Conservation (phyloP, 345 rosid genomes). For the Moringa oleifera region DNA sequence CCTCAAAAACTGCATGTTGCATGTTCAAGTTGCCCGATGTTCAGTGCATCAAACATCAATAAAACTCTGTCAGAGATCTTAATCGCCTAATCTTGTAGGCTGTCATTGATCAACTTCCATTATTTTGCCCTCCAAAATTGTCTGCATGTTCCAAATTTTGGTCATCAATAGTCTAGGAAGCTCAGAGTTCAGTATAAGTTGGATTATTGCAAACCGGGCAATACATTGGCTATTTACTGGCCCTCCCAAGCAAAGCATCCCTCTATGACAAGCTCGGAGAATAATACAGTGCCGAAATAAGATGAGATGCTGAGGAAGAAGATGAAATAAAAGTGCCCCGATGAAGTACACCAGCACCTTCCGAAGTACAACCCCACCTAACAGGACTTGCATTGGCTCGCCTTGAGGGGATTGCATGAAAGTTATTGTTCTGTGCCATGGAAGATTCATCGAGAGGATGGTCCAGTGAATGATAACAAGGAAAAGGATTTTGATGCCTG, state of each 20-base stretch:
- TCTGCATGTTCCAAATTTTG: conserved; percentile 10
- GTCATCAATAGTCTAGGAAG: conserved; percentile 8
- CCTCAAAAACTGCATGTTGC: conserved; percentile 23
- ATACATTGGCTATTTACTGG: conserved; percentile 1
- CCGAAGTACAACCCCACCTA: conserved; percentile 36
- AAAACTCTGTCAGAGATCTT: conserved; percentile 22
- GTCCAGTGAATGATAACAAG: conserved; percentile 34
- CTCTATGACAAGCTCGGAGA: conserved; percentile 38
- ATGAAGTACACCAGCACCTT: conserved; percentile 29
- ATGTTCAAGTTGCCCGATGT: background rate
- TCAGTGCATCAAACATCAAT: conserved; percentile 18
- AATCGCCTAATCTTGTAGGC: conserved; percentile 10
- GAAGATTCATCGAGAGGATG: conserved; percentile 19
- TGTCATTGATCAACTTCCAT: conserved; percentile 15
- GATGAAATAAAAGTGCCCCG: conserved; percentile 28
- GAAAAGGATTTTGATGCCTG: conserved; percentile 19
- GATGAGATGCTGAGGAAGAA: conserved; percentile 29
- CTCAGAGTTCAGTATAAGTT: conserved; percentile 10
- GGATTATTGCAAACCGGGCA: conserved; percentile 1
- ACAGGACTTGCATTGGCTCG: conserved; percentile 30
- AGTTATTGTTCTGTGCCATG: conserved; percentile 10
- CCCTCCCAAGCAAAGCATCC: conserved; percentile 5
- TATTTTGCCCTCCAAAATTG: conserved; percentile 16
- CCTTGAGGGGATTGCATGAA: conserved; percentile 20
- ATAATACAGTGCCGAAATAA: conserved; percentile 32